Evolutionary conservation across 441 rosid species (phyloP).

Genomic region (Arabidopsis lyrata): DNA sequence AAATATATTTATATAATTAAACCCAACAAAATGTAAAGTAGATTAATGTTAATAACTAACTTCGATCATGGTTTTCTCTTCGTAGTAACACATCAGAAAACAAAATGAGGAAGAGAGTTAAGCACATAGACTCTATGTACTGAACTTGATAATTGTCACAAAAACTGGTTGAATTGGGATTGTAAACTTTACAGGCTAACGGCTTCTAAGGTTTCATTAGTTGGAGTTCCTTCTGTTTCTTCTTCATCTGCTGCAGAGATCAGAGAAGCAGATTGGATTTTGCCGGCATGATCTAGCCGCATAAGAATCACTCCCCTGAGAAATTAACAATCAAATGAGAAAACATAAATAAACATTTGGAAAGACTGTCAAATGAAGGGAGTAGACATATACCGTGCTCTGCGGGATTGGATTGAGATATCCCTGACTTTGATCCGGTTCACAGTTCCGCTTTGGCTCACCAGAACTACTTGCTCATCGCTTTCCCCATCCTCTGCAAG

Average conservation of each 20-base stretch:
- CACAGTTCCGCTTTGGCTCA: conserved; percentile 93
- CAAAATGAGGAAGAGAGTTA: conserved; percentile 26
- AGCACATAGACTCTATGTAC: conserved; percentile 31
- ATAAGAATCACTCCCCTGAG: conserved; percentile 91
- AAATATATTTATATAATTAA: neutral
- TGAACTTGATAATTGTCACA: conserved; percentile 15
- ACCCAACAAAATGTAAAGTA: conserved; percentile 6
- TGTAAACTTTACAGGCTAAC: conserved; percentile 37
- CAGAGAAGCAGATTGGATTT: conserved; percentile 91
- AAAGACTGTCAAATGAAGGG: neutral
- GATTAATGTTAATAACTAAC: conserved; percentile 18
- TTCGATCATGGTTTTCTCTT: conserved; percentile 31
- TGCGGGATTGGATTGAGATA: conserved; percentile 90
- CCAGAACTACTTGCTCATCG: conserved; percentile 92
- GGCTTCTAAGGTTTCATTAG: conserved; percentile 26
- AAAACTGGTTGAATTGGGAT: conserved; percentile 5
- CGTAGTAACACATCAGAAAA: conserved; percentile 9
- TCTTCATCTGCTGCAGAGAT: conserved; percentile 68
- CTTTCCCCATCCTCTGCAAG: conserved; percentile 87
- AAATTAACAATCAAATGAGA: conserved; percentile 12
- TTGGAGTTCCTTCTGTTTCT: conserved; percentile 45
- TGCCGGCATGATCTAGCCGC: conserved; percentile 89
- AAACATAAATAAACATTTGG: neutral
- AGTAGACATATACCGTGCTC: conserved; percentile 62
- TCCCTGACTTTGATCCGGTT: conserved; percentile 95